A percentile compares a stretch with the other conserved stretches of the same genome.
These are phyloP conservation scores for Coemansia sp. DNA, from an alignment of 192 early-diverging fungal species.

Conservation along the genomic window DNA sequence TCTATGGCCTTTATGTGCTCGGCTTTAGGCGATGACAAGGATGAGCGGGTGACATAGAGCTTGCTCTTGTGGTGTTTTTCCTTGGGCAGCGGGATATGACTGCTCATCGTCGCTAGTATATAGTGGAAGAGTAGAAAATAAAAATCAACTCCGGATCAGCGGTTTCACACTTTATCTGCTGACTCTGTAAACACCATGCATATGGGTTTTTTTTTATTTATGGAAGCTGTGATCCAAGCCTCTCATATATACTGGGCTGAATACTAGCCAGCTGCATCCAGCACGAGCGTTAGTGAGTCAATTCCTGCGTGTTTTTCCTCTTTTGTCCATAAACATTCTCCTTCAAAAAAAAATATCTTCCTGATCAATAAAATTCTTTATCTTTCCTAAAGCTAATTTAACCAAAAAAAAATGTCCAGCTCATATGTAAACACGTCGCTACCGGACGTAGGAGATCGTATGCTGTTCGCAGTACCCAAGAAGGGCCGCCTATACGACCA, in stretches of 20 bases:
- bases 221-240: too few species aligned
- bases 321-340: too few species aligned
- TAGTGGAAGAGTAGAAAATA: too few species aligned
- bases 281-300: too few species aligned
- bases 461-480: slow-evolving; percentile 97
- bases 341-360: too few species aligned
- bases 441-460: slow-evolving; percentile 58
- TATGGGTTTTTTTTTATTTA: too few species aligned
- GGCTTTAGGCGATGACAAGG: slow-evolving; percentile 31
- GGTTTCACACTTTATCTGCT: too few species aligned
- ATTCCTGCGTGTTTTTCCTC: too few species aligned
- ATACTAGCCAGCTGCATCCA: too few species aligned
- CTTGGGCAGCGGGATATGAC: slow-evolving; percentile 43
- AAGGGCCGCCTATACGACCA: slow-evolving; percentile 96
- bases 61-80: slow-evolving; percentile 52
- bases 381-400: slow-evolving; percentile 1
- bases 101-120: slow-evolving; percentile 29
- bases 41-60: slow-evolving; percentile 36
- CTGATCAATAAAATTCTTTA: not conserved
- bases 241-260: too few species aligned
- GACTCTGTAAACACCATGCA: too few species aligned
- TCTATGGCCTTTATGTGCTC: slow-evolving; percentile 32
- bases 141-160: too few species aligned
- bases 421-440: slow-evolving; percentile 36
- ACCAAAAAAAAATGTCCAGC: slow-evolving; percentile 15